Evolutionary conservation across 192 early-diverging fungal genomes (phyloP).

Genomic region (Coemansia sp.): DNA sequence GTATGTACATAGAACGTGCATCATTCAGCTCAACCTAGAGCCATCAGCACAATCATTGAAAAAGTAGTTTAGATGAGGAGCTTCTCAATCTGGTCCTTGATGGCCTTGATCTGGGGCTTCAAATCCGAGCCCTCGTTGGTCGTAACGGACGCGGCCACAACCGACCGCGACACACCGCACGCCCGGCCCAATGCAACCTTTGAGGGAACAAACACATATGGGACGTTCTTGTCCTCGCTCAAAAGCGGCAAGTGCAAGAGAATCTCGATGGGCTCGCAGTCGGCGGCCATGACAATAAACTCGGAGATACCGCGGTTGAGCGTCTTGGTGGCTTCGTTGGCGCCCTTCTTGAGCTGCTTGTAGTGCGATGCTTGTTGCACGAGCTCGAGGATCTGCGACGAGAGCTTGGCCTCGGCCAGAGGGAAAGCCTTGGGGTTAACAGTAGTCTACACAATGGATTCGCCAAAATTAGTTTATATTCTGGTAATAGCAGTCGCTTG

Average conservation of each 20-base stretch:
- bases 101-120: constrained; percentile 84
- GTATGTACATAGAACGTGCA: constrained; percentile 1
- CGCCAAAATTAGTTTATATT: not conserved
- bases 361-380: constrained; percentile 99
- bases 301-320: constrained; percentile 98
- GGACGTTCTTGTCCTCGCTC: constrained; percentile 99
- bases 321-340: constrained; percentile 99
- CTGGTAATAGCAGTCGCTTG: not conserved
- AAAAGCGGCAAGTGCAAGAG: constrained; percentile 94
- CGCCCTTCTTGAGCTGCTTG: constrained; percentile 99
- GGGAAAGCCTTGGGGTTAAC: constrained; percentile 74
- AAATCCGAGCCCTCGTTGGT: constrained; percentile 97
- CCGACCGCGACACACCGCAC: constrained; percentile 92
- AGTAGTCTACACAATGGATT: constrained; percentile 9
- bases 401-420: constrained; percentile 84
- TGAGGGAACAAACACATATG: constrained; percentile 98
- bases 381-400: constrained; percentile 92
- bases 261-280: constrained; percentile 97
- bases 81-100: constrained; percentile 94
- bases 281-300: constrained; percentile 99
- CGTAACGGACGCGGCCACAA: constrained; percentile 91
- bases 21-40: not conserved
- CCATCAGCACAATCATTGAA: not conserved
- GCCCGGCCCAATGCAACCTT: constrained; percentile 96
- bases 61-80: constrained; percentile 42